Evolutionary conservation across 1,139 yeast genomes (phyloP), one percentile per base, ranked within the genome.

Genomic region (Geotrichum cucujoidarum): DNA sequence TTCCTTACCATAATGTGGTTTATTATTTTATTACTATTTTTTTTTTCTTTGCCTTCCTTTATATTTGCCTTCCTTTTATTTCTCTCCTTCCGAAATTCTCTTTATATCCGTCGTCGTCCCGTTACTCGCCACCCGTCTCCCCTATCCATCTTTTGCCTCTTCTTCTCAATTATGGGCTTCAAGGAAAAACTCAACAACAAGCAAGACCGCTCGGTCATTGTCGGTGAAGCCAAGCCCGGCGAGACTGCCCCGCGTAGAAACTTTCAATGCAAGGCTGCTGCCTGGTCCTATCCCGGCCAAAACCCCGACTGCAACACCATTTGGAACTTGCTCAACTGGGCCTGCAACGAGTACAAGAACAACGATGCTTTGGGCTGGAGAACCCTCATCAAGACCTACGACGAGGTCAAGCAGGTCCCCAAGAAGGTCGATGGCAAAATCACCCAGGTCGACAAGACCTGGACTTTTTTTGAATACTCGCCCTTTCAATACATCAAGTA

Each of bases 161-260:
- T 13, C 24, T 24, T 10, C 27, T 24, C 27, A 6, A 24, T 6
- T 10, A 24, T 24, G 27, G 6, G 8, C 6, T 24, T 24, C 27
- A 24, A 24, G 10, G 27, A 6, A 24, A 24, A 24, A 24, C 27
- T 24, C 27, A 32, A 29, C 31, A 18, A 13, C 18, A 41, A 30
- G 20, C 30, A 31, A 18, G 46, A 47, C 43, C 30, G 38, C 33
- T 47, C 50, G 17, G 90, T 85, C 34, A 80, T 81, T 33, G 94
- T 86, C 32, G 95, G 95, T 33, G 83, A 83, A 51, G 90, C 92
- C 35, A 78, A 77, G 60, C 77, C 78, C 10, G 94, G 95, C 53
- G 97, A 90, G 70, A 85, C 96, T 25, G 95, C 95, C 2, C 95
- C 95, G 55, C 80, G 95, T 70, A 81, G 95, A 71, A 84, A 79